phyloP scores from a whole-genome alignment of 805 yeast genomes.

The Candida ficus region DNA sequence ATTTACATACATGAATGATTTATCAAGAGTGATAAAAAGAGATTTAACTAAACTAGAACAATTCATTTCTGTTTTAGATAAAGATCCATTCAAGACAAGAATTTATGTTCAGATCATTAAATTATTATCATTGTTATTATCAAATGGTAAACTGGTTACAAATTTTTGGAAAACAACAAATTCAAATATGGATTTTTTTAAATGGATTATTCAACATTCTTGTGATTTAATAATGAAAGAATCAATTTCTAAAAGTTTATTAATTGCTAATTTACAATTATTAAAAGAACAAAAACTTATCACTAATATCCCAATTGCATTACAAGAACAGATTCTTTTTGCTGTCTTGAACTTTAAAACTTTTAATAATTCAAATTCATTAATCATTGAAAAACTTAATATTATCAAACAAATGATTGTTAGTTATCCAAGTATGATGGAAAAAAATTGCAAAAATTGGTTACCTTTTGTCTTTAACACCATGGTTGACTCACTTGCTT shows the following conservation, averaged over 20 bases:
- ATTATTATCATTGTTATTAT: conserved; percentile 12
- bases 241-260: conserved; percentile 18
- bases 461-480: conserved; percentile 13
- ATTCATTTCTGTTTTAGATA: conserved; percentile 1
- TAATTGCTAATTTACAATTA: conserved; percentile 23
- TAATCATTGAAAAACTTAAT: conserved; percentile 19
- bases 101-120: conserved; percentile 22
- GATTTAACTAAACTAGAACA: conserved; percentile 12
- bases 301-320: conserved; percentile 3
- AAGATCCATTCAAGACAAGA: conserved; percentile 20
- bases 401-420: conserved; percentile 17
- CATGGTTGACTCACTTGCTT: neutral
- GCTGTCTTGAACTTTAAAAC: conserved; percentile 20
- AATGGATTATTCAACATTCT: conserved; percentile 16
- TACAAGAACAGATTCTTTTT: conserved; percentile 18
- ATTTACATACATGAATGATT: conserved; percentile 3
- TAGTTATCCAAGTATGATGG: conserved; percentile 22
- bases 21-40: conserved; percentile 7
- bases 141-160: conserved; percentile 10
- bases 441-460: conserved; percentile 24
- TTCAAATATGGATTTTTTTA: conserved; percentile 5
- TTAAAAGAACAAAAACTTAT: conserved; percentile 20
- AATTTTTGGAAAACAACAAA: conserved; percentile 9
- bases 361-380: conserved; percentile 17
- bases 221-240: conserved; percentile 10